Evolutionary conservation across 2,329 filamentous ascomycete species (phyloP).

Genomic region (Hypomyces rosellus): DNA sequence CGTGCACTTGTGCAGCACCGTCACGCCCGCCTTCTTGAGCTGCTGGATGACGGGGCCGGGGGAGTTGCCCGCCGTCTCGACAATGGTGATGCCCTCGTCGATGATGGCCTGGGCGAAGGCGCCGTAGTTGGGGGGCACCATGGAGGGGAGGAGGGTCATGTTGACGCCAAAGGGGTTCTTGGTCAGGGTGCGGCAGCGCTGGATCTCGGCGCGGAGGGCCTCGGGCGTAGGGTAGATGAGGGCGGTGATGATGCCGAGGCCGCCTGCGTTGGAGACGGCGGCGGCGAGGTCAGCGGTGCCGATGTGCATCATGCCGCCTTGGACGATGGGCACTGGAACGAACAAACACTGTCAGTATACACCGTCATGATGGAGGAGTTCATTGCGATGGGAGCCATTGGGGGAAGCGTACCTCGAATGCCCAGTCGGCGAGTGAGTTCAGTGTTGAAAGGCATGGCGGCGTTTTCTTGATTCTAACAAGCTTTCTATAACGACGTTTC

Average conservation of each 20-base stretch:
- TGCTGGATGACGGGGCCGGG: conserved; percentile 86
- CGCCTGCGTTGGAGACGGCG: conserved; percentile 75
- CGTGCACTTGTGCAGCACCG: conserved; percentile 94
- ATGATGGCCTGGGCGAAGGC: conserved; percentile 90
- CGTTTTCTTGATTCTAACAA: neutral
- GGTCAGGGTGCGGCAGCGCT: conserved; percentile 74
- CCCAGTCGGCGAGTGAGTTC: conserved; percentile 52
- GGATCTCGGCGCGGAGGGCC: conserved; percentile 90
- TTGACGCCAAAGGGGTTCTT: conserved; percentile 84
- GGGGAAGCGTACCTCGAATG: conserved; percentile 38
- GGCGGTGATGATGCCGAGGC: conserved; percentile 74
- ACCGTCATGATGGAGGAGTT: neutral
- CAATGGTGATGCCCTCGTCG: conserved; percentile 84
- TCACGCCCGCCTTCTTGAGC: conserved; percentile 73
- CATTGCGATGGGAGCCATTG: neutral
- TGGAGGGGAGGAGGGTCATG: conserved; percentile 83
- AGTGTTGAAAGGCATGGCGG: conserved; percentile 49
- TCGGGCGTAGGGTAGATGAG: conserved; percentile 90
- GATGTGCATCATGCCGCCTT: conserved; percentile 84
- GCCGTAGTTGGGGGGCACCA: conserved; percentile 85
- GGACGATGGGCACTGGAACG: conserved; percentile 65
- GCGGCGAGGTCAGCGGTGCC: conserved; percentile 73
- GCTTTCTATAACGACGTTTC: too few species aligned
- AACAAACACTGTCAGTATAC: neutral
- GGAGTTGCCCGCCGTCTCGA: conserved; percentile 85